Percentiles rank a stretch among this genome's conserved stretches.
phyloP scores from a whole-genome alignment of 495 filamentous ascomycete genomes.

The Daldinia loculata region DNA sequence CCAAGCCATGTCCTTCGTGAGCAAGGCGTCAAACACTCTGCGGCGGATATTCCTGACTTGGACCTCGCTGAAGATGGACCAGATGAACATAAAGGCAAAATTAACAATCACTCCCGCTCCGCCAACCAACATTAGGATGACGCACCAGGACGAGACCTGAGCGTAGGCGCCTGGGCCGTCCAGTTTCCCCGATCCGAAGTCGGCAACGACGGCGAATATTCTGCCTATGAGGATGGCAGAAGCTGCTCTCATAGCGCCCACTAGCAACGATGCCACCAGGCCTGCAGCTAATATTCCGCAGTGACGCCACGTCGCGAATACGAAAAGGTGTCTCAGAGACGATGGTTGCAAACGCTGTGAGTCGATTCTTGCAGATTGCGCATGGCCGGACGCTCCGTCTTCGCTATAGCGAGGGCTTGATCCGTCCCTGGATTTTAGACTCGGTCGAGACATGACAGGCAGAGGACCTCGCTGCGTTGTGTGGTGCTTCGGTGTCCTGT shows the following conservation, averaged over 20 bases:
- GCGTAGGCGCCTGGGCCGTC: constrained; percentile 58
- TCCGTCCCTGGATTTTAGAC: constrained; percentile 5
- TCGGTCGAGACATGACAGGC: neutral
- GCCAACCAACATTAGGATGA: constrained; percentile 69
- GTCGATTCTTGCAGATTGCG: neutral
- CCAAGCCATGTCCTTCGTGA: constrained; percentile 81
- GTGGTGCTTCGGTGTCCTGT: neutral
- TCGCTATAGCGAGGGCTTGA: neutral
- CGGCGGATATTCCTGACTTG: constrained; percentile 73
- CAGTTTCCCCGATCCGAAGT: constrained; percentile 67
- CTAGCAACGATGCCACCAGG: constrained; percentile 63
- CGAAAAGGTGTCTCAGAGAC: constrained; percentile 65
- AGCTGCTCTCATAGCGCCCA: constrained; percentile 69
- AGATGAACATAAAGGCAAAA: constrained; percentile 69
- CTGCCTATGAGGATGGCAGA: constrained; percentile 77
- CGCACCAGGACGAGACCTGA: constrained; percentile 64
- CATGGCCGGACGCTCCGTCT: neutral
- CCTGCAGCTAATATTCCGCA: constrained; percentile 58
- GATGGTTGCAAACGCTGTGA: constrained; percentile 12
- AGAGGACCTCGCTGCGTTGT: neutral
- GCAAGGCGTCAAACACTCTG: constrained; percentile 70
- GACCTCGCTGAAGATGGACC: constrained; percentile 81
- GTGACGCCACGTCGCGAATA: constrained; percentile 74
- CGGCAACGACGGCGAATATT: constrained; percentile 75
- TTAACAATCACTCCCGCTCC: constrained; percentile 70